Evolutionary conservation across 2,329 filamentous ascomycete species (phyloP), one percentile per base, ranked within the genome.

Genomic region (Aspergillus neotritici): DNA sequence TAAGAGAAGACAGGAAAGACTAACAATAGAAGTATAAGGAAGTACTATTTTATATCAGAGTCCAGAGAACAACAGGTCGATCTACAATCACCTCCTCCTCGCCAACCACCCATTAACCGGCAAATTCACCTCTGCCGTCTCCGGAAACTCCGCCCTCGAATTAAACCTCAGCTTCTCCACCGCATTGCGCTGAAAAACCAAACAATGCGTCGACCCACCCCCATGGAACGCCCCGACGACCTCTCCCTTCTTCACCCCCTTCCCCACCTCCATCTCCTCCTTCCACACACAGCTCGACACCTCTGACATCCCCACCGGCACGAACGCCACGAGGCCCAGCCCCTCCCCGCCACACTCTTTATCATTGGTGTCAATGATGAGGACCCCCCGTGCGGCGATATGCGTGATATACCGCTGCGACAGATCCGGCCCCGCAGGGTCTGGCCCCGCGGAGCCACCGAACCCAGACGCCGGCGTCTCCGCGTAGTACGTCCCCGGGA

Each of bases 261-360:
- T 17, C 1, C 40, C 40, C 17, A 6, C 25, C 2, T 7, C 32
- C 4, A 21, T 41, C 11, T 6, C 34, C 12, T 16, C n/a, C 9
- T 35, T 13, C 33, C 33, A 35, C 12, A 87, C 83, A 55, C 84
- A 87, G 0, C 82, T 82, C 45, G 77, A 83, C 10, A 88, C 84
- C 64, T 90, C 85, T 33, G 80, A 82, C 85, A 89, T 88, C 1
- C 85, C 86, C 3, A 89, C 76, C 1, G 77, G 80, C 10, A 89
- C 68, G 50, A 88, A 84, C 0, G 76, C 81, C 72, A 89, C 77
- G 28, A 88, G 65, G 0, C 85, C 85, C 31, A 88, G 80, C 1
- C 70, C 71, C 49, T 61, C 60, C 13, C 21, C 21, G 5, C 21
- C 21, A 9, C 9, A 25, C 21, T 25, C 6, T 9, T 86, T 82